A percentile compares a stretch with the other conserved stretches of the same genome.
These are phyloP conservation scores for Monosporascus sp. DNA, from an alignment of 2,329 filamentous ascomycete genomes.

Conservation along the genomic window DNA sequence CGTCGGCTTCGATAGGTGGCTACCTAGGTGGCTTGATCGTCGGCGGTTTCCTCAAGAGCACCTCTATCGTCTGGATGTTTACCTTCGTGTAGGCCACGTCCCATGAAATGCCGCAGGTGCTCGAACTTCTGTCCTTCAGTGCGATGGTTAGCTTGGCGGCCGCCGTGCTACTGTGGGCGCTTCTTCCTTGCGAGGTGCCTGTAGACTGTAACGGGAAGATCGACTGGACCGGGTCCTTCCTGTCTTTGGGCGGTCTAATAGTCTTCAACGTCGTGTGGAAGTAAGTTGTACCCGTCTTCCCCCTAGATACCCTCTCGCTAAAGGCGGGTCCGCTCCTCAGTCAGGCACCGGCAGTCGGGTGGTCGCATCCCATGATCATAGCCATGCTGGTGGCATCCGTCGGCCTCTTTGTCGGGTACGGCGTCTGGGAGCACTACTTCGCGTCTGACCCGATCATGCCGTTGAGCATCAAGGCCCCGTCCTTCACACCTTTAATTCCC, in stretches of 20 bases:
- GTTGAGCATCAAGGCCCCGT: slow-evolving; percentile 35
- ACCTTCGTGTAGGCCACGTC: slow-evolving; percentile 27
- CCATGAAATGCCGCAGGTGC: background rate
- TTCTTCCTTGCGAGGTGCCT: slow-evolving; percentile 21
- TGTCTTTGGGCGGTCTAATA: slow-evolving; percentile 35
- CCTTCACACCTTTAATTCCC: slow-evolving; percentile 36
- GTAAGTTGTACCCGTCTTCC: slow-evolving; percentile 24
- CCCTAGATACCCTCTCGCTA: background rate
- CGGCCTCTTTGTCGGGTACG: slow-evolving; percentile 21
- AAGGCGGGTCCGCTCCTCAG: background rate
- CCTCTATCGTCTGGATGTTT: slow-evolving; percentile 36
- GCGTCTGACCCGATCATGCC: slow-evolving; percentile 40
- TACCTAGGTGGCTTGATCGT: slow-evolving; percentile 35
- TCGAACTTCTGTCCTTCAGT: background rate
- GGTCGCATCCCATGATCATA: slow-evolving; percentile 37
- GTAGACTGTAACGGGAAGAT: slow-evolving; percentile 31
- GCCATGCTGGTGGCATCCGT: slow-evolving; percentile 31
- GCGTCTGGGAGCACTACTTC: slow-evolving; percentile 36
- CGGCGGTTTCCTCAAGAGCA: slow-evolving; percentile 30
- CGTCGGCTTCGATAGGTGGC: slow-evolving; percentile 40
- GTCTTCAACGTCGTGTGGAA: slow-evolving; percentile 48
- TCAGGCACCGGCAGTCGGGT: slow-evolving; percentile 40
- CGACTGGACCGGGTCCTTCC: slow-evolving; percentile 33
- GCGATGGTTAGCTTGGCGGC: slow-evolving; percentile 14
- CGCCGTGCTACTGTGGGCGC: slow-evolving; percentile 9